Base-by-base conservation (phyloP, 495 filamentous ascomycete species). In the Barbatosphaeria neglecta region DNA sequence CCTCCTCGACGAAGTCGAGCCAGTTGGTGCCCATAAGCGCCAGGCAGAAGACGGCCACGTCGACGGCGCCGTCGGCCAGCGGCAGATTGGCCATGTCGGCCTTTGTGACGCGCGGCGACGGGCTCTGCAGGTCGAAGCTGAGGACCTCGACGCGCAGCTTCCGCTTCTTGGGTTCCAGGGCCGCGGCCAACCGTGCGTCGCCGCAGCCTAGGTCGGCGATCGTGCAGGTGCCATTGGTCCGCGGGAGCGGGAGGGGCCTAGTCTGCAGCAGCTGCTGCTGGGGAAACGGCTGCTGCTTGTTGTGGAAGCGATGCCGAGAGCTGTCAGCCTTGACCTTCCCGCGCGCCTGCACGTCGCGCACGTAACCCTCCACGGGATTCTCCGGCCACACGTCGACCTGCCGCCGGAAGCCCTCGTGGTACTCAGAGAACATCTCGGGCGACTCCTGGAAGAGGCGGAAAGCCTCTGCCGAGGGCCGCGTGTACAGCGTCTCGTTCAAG, bases 1-100 rank as follows among this genome's bases (percentile, higher is more conserved):
- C 88, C 65, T 98, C 92, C 56, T 95, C 90, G 48, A 97, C 75
- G 57, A 96, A 96, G 49, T 85, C 81, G 18, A 94, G 73, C 87
- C 92, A 98, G 66, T 98, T 98, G 15, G 92, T 97, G 53, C 93
- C 92, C 92, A 98, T 98, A 35, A 98, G 75, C 46, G 90, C 90
- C 19, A 98, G 72, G 65, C 92, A 98, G 69, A 96, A 95, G 44
- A 97, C 77, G 7, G 85, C 84, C 15, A 98, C 72, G 58, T 98
- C 87, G 19, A 88, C 81, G 31, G 72, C 76, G 41, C 76, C 77
- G 41, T 88, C 79, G 20, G 67, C 63, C 1, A 95, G 58, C 0
- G 88, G 88, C 2, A 98, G 70, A 46, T 84, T 76, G 16, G 88
- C 81, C 44, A 95, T 87, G 63, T 98, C 92, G 2, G 92, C 86